Base-by-base conservation (phyloP, 495 filamentous ascomycete genomes). In the Hypoxylon rickii region DNA sequence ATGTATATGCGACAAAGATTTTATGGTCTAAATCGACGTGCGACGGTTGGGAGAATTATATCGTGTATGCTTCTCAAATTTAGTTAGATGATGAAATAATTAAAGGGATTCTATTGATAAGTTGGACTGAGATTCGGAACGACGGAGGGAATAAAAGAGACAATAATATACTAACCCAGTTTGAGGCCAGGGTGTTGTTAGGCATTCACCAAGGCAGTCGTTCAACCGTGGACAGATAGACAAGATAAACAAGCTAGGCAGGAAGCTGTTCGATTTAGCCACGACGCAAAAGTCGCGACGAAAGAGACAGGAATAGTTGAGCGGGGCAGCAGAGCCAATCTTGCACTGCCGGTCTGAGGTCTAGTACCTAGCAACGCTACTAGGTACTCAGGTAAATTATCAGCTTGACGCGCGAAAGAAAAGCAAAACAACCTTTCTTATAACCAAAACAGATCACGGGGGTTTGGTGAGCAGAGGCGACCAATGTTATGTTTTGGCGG, bases 241-340 rank as follows among this genome's bases (percentile, higher is more conserved):
- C 33, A 32, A 42, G 42, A 18, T 17, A 7, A 21, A 43, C 36
- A 36, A 24, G 36, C 36, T n/a, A n/a, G n/a, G 18, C 41, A 49
- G 31, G 42, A 49, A 47, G 44, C 24, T 48, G 43, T 22, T 24
- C 2, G 53, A 63, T 63, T 63, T 63, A 63, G 59, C 59, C 59
- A 63, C 48, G 32, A 53, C n/a, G 51, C 52, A 57, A 53, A 46
- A 37, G 13, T 48, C 49, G 59, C 53, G 39, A 63, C 39, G 17
- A 57, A 36, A 39, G 48, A 34, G 39, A 49, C 37, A 33, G 37
- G 15, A 53, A 48, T 21, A 26, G 48, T 47, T 12, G 39, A 57
- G 59, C 59, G 59, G 59, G 59, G 59, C 59, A 56, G 32, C 26
- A 43, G 39, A 38, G 21, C 19, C 26, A 22, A 20, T 48, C 29